These are phyloP conservation scores for Pistacia vera DNA, from an alignment of 345 rosid species.

Conservation along the genomic window DNA sequence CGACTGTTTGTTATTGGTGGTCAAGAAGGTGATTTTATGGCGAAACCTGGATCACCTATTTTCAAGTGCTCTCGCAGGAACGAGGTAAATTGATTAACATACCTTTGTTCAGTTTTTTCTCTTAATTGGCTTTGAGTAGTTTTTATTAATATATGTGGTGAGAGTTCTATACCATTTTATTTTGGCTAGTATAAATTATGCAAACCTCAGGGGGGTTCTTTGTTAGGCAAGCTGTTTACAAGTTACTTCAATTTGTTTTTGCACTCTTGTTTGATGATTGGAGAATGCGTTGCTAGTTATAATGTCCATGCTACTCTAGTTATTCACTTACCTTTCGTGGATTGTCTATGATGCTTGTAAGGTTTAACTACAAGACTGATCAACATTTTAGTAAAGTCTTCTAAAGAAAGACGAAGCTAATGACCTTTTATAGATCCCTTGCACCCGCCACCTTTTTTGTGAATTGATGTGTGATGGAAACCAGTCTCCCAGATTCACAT, in stretches of 20 bases:
- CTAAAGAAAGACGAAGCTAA: too few species aligned
- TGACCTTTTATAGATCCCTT: too few species aligned
- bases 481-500: too few species aligned
- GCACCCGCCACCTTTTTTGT: too few species aligned
- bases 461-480: too few species aligned
- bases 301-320: background rate
- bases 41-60: constrained; percentile 96
- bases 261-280: background rate
- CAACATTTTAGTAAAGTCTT: too few species aligned
- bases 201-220: background rate
- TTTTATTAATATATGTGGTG: background rate
- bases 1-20: constrained; percentile 81
- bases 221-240: background rate
- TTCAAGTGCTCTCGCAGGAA: constrained; percentile 93
- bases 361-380: too few species aligned
- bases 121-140: background rate
- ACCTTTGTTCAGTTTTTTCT: background rate
- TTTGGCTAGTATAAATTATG: background rate
- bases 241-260: background rate
- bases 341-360: background rate
- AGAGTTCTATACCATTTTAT: background rate
- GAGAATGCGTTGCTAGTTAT: background rate
- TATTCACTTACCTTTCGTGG: background rate
- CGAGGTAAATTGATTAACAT: constrained; percentile 52
- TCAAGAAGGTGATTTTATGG: constrained; percentile 99